Conservation (phyloP, 2,329 filamentous ascomycete genomes). For the Lecanosticta acicola region DNA sequence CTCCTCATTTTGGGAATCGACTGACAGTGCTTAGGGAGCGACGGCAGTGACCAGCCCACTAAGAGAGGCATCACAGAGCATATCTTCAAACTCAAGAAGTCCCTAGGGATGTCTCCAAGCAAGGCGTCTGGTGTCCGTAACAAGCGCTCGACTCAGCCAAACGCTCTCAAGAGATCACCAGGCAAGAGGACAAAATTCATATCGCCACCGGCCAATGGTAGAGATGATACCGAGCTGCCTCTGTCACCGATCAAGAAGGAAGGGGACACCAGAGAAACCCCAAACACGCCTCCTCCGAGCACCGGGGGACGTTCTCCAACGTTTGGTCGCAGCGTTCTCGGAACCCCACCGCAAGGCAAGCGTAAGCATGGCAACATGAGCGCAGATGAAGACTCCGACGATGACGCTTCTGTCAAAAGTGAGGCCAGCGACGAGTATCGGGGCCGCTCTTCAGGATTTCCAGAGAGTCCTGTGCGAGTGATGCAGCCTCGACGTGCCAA, state of each 20-base stretch:
- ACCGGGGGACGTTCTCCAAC: not conserved
- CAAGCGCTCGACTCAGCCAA: not conserved
- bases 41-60: not conserved
- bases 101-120: not conserved
- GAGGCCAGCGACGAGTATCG: not conserved
- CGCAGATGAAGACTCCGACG: not conserved
- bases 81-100: slow-evolving; percentile 7
- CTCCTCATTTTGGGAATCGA: not conserved
- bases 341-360: not conserved
- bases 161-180: not conserved
- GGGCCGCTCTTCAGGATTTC: not conserved
- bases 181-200: not conserved
- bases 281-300: not conserved
- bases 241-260: not conserved
- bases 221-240: not conserved
- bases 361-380: not conserved
- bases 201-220: not conserved
- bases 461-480: not conserved
- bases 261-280: not conserved
- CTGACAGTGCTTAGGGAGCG: not conserved
- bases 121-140: not conserved
- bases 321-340: not conserved
- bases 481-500: not conserved
- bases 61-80: slow-evolving; percentile 4
- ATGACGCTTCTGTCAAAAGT: not conserved